phyloP scores from a whole-genome alignment of 306 rosid genomes.

The Cicer pinnatifidum region DNA sequence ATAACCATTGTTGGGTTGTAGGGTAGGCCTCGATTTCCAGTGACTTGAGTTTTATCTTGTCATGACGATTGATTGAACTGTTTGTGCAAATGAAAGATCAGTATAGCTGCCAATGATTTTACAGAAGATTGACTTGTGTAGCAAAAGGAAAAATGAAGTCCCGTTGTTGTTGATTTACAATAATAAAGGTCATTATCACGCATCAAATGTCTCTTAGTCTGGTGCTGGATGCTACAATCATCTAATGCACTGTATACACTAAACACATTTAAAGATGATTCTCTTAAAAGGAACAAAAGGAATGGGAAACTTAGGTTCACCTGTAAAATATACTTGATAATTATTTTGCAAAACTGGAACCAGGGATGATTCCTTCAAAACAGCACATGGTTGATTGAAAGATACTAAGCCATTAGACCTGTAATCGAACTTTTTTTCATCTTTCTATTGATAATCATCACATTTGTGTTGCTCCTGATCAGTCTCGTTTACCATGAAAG shows the following conservation, averaged over 20 bases:
- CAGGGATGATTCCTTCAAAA: constrained; percentile 10
- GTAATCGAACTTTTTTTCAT: constrained; percentile 26
- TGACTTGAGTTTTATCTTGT: constrained; percentile 25
- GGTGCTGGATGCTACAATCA: constrained; percentile 30
- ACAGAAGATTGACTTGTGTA: constrained; percentile 32
- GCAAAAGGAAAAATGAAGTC: constrained; percentile 32
- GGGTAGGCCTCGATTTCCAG: constrained; percentile 17
- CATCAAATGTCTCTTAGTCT: constrained; percentile 13
- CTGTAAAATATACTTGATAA: constrained; percentile 22
- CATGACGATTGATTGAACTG: constrained; percentile 31
- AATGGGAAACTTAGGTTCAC: constrained; percentile 2
- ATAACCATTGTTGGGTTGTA: constrained; percentile 14
- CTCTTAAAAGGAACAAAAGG: constrained; percentile 28
- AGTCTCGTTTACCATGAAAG: constrained; percentile 5
- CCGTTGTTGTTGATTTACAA: constrained; percentile 28
- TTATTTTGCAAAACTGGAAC: constrained; percentile 22
- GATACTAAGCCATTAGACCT: constrained; percentile 6
- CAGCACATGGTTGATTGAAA: background rate
- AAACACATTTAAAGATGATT: constrained; percentile 22
- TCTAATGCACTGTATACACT: background rate
- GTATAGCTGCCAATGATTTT: constrained; percentile 15
- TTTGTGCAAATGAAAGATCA: constrained; percentile 14
- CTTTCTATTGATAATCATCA: constrained; percentile 22
- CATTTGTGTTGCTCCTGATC: constrained; percentile 31
- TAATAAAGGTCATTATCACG: constrained; percentile 23